These are phyloP conservation scores for Naematelia encephala DNA, from an alignment of 768 basidiomycete species.

Conservation along the genomic window DNA sequence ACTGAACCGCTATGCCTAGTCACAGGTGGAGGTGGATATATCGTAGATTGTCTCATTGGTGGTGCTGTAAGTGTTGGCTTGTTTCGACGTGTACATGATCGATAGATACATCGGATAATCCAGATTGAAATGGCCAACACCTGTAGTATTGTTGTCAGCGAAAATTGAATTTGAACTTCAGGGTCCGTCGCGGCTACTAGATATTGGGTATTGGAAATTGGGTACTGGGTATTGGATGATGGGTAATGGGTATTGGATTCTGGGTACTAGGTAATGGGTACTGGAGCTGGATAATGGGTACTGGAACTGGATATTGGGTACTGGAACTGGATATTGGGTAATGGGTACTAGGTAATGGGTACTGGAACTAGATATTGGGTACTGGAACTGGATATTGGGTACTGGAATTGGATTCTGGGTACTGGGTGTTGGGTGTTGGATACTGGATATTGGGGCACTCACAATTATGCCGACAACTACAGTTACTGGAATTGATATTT, in stretches of 20 bases:
- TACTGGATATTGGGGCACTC: too few relatives aligned
- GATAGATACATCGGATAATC: conserved; percentile 31
- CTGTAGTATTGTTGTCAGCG: too few relatives aligned
- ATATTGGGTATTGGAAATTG: neutral
- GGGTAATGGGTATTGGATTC: neutral
- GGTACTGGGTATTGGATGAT: neutral
- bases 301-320: neutral
- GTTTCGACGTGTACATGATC: conserved; percentile 20
- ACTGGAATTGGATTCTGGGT: neutral
- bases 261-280: too few relatives aligned
- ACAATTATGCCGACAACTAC: conserved; percentile 43
- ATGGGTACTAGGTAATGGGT: too few relatives aligned
- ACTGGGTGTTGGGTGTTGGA: too few relatives aligned
- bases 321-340: neutral
- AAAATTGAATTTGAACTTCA: too few relatives aligned
- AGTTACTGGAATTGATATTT: conserved; percentile 49
- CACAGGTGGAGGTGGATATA: conserved; percentile 4
- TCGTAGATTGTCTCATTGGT: conserved; percentile 11
- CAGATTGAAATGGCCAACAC: conserved; percentile 40
- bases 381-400: neutral
- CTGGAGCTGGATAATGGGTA: conserved; percentile 1
- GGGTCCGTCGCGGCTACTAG: too few relatives aligned
- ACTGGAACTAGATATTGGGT: neutral
- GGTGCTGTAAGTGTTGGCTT: conserved; percentile 19
- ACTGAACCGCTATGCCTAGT: conserved; percentile 23